Conservation (phyloP, 106 monocot species). For the Narthecium ossifragum region DNA sequence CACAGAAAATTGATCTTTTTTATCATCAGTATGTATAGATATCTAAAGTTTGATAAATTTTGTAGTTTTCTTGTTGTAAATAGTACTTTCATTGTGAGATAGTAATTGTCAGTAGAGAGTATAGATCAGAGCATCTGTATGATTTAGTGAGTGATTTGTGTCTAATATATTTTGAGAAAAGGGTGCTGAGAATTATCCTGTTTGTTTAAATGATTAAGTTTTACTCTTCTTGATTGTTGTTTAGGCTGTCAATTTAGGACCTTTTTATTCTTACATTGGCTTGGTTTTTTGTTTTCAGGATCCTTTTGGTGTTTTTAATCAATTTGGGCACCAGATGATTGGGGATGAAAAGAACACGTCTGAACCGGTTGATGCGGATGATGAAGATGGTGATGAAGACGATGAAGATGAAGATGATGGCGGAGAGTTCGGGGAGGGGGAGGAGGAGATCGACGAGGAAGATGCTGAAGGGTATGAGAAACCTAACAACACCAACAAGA, state of each 20-base stretch:
- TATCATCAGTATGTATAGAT: too few species aligned
- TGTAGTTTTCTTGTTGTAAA: too few species aligned
- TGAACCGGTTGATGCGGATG: conserved; percentile 9
- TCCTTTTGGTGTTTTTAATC: background rate
- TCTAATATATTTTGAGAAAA: background rate
- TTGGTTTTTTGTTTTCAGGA: background rate
- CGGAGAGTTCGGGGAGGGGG: background rate
- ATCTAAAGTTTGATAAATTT: too few species aligned
- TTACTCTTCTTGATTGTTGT: too few species aligned
- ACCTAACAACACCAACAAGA: conserved; percentile 18
- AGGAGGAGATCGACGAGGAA: conserved; percentile 1
- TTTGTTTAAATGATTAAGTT: too few species aligned
- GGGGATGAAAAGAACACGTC: background rate
- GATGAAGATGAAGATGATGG: background rate
- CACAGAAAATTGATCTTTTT: too few species aligned
- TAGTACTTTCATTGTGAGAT: background rate
- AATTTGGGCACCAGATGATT: background rate
- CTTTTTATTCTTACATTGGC: background rate
- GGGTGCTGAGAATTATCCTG: too few species aligned
- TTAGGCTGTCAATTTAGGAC: background rate
- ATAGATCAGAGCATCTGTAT: too few species aligned
- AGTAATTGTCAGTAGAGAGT: background rate
- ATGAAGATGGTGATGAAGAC: conserved; percentile 4
- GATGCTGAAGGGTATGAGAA: conserved; percentile 19
- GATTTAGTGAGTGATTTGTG: background rate